phyloP scores from a whole-genome alignment of 768 basidiomycete genomes.

The Fomitopsis pulvina region DNA sequence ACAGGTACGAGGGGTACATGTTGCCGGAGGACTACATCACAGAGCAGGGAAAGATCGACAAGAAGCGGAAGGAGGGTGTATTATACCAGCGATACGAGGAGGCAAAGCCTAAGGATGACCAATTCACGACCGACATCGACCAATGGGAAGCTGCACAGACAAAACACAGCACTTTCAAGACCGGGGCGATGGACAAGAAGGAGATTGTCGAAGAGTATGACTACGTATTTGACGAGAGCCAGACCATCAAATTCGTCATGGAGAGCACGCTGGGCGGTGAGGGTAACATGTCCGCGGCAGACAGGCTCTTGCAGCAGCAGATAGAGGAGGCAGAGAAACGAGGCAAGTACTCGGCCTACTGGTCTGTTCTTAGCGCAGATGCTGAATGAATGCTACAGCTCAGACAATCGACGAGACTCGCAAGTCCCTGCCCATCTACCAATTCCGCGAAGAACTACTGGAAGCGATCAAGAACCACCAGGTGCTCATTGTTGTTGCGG shows the following conservation, averaged over 20 bases:
- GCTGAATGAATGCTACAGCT: slow-evolving; percentile 37
- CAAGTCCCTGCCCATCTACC: slow-evolving; percentile 88
- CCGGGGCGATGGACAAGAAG: slow-evolving; percentile 86
- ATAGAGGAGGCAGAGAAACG: slow-evolving; percentile 89
- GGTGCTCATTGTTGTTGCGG: slow-evolving; percentile 94
- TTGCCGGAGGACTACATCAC: slow-evolving; percentile 98
- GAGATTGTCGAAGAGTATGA: slow-evolving; percentile 85
- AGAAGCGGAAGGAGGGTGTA: slow-evolving; percentile 89
- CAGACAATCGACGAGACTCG: slow-evolving; percentile 89
- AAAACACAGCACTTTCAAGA: slow-evolving; percentile 80
- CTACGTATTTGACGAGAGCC: slow-evolving; percentile 97
- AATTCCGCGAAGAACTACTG: slow-evolving; percentile 82
- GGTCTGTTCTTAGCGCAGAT: slow-evolving; percentile 1
- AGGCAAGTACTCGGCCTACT: slow-evolving; percentile 46
- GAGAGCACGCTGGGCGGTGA: slow-evolving; percentile 65
- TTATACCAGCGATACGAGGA: slow-evolving; percentile 95
- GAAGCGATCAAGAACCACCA: slow-evolving; percentile 88
- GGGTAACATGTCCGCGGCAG: slow-evolving; percentile 71
- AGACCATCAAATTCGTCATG: slow-evolving; percentile 94
- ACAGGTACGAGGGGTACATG: slow-evolving; percentile 93
- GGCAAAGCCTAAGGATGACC: slow-evolving; percentile 83
- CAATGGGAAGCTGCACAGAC: slow-evolving; percentile 97
- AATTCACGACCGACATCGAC: slow-evolving; percentile 95
- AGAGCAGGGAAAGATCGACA: slow-evolving; percentile 97
- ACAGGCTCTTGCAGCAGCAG: slow-evolving; percentile 77